Conservation (phyloP, 306 rosid species). For the Inga oerstediana region DNA sequence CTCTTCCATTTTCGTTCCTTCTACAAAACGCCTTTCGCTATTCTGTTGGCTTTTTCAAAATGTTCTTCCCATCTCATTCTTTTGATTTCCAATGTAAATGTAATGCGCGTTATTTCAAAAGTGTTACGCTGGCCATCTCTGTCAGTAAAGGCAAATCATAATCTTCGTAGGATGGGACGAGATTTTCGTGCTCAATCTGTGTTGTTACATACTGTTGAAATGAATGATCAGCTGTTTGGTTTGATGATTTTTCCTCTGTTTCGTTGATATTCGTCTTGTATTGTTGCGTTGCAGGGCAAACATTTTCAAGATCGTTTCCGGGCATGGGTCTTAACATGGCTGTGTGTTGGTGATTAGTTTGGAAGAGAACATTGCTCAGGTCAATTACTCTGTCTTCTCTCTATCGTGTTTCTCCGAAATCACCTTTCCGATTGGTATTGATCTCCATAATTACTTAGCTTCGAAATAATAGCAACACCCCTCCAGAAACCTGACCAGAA, state of each 20-base stretch:
- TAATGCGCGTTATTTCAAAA: background rate
- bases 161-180: background rate
- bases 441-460: background rate
- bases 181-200: background rate
- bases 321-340: background rate
- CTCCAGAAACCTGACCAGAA: background rate
- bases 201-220: background rate
- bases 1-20: background rate
- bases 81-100: background rate
- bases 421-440: constrained; percentile 22
- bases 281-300: background rate
- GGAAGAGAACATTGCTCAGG: background rate
- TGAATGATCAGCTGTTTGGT: background rate
- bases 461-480: background rate
- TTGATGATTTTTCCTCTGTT: background rate
- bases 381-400: background rate
- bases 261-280: background rate
- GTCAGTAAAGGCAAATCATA: background rate
- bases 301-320: constrained; percentile 1
- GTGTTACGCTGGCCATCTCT: background rate
- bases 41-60: background rate
- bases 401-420: constrained; percentile 1
- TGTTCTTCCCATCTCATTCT: background rate
- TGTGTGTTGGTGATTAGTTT: background rate
- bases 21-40: background rate